A percentile compares a stretch with the other conserved stretches of the same genome.
Evolutionary conservation across 495 filamentous ascomycete genomes (phyloP).

Genomic region (Xylaria flabelliformis): DNA sequence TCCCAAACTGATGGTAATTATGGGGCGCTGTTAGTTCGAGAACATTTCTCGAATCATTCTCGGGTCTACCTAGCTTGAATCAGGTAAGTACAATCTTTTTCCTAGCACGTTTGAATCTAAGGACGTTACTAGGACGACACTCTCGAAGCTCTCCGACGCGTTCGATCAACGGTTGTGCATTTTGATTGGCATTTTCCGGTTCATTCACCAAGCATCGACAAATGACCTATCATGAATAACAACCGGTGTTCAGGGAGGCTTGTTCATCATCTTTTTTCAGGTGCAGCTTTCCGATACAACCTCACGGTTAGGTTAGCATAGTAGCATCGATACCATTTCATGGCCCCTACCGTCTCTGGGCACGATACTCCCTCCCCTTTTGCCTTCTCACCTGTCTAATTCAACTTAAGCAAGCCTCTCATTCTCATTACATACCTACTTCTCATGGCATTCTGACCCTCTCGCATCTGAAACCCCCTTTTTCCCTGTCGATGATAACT

Average conservation of each 20-base stretch:
- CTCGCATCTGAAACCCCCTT: no score
- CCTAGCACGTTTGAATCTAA: neutral
- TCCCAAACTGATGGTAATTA: conserved; percentile 23
- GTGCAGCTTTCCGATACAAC: neutral
- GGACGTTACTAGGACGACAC: neutral
- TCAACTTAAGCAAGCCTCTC: neutral
- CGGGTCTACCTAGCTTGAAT: neutral
- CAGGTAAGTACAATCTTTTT: neutral
- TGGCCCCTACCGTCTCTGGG: neutral
- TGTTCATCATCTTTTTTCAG: neutral
- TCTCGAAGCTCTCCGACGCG: conserved; percentile 4
- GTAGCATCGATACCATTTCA: neutral
- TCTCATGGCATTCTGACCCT: neutral
- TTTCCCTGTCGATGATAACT: neutral
- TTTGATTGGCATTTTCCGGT: neutral
- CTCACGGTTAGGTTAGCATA: no score
- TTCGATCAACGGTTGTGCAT: neutral
- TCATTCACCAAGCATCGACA: neutral
- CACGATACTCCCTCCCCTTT: neutral
- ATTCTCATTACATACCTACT: neutral
- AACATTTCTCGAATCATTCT: neutral
- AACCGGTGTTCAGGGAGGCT: neutral
- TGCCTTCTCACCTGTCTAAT: neutral
- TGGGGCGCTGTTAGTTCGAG: conserved; percentile 17
- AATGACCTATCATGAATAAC: neutral